A percentile compares a stretch with the other conserved stretches of the same genome.
phyloP scores from a whole-genome alignment of 2,329 filamentous ascomycete species.

The Epichloe typhina region DNA sequence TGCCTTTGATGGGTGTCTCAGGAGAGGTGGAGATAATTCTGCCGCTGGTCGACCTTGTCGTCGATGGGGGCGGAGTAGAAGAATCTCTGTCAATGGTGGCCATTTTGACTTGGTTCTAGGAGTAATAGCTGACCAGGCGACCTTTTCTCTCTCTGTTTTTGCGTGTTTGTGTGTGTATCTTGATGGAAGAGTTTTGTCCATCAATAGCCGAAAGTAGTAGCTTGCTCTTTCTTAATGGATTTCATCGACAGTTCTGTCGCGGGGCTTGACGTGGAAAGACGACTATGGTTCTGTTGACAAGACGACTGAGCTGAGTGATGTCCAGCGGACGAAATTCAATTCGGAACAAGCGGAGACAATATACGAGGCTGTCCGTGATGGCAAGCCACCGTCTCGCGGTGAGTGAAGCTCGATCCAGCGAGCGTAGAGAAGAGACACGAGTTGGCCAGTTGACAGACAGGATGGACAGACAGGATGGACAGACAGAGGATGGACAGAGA shows the following conservation, averaged over 20 bases:
- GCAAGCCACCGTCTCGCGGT: conserved; percentile 2
- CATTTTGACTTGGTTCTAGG: neutral
- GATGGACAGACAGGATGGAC: neutral
- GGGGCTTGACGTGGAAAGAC: neutral
- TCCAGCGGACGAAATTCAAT: neutral
- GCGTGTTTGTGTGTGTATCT: neutral
- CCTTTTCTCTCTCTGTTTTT: neutral
- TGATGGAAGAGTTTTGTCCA: neutral
- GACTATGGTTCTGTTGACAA: neutral
- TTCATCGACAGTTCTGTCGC: neutral
- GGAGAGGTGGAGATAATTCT: conserved; percentile 10
- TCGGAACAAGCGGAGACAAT: neutral
- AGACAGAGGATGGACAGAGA: neutral
- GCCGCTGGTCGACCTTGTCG: conserved; percentile 10
- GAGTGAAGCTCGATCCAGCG: conserved; percentile 4
- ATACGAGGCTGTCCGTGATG: neutral
- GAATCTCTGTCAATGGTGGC: conserved; percentile 7
- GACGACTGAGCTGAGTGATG: neutral
- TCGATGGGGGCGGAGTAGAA: conserved; percentile 14
- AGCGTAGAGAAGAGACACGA: neutral
- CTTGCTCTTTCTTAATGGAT: neutral
- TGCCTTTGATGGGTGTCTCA: conserved; percentile 37
- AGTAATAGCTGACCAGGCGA: neutral
- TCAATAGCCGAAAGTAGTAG: neutral
- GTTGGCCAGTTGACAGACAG: neutral